Conservation (phyloP, 2,329 filamentous ascomycete species). For the Hawksworthiomyces lignivorus region DNA sequence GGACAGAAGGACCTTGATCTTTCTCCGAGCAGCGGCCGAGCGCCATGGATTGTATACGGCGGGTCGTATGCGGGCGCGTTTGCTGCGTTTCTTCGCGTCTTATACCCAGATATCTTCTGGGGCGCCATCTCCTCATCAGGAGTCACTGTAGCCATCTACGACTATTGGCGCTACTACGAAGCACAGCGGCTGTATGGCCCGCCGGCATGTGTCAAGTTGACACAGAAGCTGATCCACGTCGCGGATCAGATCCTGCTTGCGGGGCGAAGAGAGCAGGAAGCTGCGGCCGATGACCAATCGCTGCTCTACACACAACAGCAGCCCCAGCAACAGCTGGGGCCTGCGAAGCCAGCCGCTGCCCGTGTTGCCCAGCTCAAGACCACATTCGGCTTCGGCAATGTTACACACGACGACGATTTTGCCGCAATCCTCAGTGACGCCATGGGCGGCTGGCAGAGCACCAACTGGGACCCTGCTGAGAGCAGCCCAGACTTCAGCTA, state of each 20-base stretch:
- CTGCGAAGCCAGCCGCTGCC: not conserved
- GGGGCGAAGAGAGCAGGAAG: constrained; percentile 21
- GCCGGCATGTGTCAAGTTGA: constrained; percentile 55
- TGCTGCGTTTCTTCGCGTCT: constrained; percentile 64
- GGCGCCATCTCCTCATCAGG: constrained; percentile 74
- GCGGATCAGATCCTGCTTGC: constrained; percentile 44
- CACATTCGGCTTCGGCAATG: constrained; percentile 37
- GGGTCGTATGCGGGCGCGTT: constrained; percentile 79
- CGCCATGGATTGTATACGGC: constrained; percentile 70
- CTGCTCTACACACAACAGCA: not conserved
- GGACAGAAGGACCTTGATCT: constrained; percentile 58
- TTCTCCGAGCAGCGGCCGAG: constrained; percentile 28
- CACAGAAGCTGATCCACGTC: constrained; percentile 47
- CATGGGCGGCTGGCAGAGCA: constrained; percentile 36
- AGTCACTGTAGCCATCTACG: constrained; percentile 67
- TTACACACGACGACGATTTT: constrained; percentile 42
- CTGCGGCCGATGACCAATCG: constrained; percentile 26
- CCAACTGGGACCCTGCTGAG: constrained; percentile 46
- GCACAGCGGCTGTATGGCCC: constrained; percentile 42
- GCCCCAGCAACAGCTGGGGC: not conserved
- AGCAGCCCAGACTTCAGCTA: constrained; percentile 33
- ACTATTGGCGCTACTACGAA: constrained; percentile 61
- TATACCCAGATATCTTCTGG: constrained; percentile 74
- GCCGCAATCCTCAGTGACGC: constrained; percentile 33
- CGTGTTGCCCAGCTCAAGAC: constrained; percentile 27